A percentile compares a stretch with the other conserved stretches of the same genome.
Evolutionary conservation across 1,139 yeast genomes (phyloP).

Genomic region (Scheffersomyces illinoinensis): DNA sequence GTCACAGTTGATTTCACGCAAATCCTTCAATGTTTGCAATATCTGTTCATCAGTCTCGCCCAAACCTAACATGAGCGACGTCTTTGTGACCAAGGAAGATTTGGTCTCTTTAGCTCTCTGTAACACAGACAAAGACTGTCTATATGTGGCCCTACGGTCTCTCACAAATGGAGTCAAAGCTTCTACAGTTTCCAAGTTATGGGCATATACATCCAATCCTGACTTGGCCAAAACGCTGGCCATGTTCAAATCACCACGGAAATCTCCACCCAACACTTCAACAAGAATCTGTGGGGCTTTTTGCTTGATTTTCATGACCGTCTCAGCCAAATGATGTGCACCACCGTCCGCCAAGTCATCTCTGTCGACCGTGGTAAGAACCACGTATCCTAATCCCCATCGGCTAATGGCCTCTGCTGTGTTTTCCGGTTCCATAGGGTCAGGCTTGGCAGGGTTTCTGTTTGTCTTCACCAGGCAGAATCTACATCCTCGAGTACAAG

Average conservation of each 20-base stretch:
- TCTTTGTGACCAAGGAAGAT: conserved; percentile 82
- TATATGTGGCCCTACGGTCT: conserved; percentile 94
- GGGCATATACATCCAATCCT: conserved; percentile 96
- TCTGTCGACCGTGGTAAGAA: conserved; percentile 94
- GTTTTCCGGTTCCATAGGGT: conserved; percentile 95
- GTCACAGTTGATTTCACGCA: conserved; percentile 78
- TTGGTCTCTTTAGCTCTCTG: conserved; percentile 76
- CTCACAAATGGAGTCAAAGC: conserved; percentile 92
- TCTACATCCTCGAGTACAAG: conserved; percentile 97
- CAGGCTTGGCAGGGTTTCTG: conserved; percentile 83
- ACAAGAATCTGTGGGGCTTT: conserved; percentile 92
- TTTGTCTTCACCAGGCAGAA: conserved; percentile 96
- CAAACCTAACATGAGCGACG: conserved; percentile 93
- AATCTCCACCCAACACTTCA: conserved; percentile 94
- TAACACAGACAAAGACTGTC: conserved; percentile 80
- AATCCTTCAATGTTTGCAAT: conserved; percentile 68
- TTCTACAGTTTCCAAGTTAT: conserved; percentile 95
- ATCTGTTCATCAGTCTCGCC: conserved; percentile 95
- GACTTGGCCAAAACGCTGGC: conserved; percentile 78
- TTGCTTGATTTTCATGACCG: conserved; percentile 78
- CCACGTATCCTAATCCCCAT: conserved; percentile 99
- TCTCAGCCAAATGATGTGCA: conserved; percentile 83
- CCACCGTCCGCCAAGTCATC: conserved; percentile 96
- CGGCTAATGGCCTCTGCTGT: conserved; percentile 97
- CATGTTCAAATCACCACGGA: conserved; percentile 84